phyloP scores from a whole-genome alignment of 2,329 filamentous ascomycete genomes.

The Ceratocystis ficicola region DNA sequence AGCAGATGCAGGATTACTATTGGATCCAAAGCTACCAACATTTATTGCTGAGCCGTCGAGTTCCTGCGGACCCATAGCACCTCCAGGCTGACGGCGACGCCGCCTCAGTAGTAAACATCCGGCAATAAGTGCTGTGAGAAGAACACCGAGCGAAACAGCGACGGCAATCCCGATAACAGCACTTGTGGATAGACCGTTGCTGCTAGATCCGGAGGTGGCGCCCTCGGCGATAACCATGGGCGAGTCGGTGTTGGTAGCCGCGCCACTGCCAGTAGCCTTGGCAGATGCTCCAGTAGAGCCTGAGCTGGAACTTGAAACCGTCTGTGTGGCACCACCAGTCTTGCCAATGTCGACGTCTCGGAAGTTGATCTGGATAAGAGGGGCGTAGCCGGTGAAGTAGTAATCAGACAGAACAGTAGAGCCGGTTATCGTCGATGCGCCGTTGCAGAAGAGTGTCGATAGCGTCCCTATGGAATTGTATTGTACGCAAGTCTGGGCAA shows the following conservation, averaged over 20 bases:
- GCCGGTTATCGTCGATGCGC: constrained; percentile 14
- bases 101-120: constrained; percentile 19
- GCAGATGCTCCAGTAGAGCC: not conserved
- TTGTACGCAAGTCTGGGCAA: constrained; percentile 22
- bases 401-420: constrained; percentile 15
- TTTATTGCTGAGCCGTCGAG: constrained; percentile 8
- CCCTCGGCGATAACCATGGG: not conserved
- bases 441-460: constrained; percentile 19
- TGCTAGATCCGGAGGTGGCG: constrained; percentile 10
- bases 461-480: constrained; percentile 23
- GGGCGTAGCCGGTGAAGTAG: constrained; percentile 23
- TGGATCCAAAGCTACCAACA: not conserved
- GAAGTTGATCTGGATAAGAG: constrained; percentile 28
- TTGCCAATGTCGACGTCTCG: constrained; percentile 25
- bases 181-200: constrained; percentile 18
- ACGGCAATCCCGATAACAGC: constrained; percentile 24
- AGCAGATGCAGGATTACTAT: not conserved
- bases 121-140: constrained; percentile 14
- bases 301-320: not conserved
- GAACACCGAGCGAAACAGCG: constrained; percentile 22
- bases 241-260: constrained; percentile 9
- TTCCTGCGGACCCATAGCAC: constrained; percentile 3
- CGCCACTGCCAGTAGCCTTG: not conserved
- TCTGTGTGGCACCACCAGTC: constrained; percentile 13
- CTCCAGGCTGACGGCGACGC: constrained; percentile 6